A percentile compares a stretch with the other conserved stretches of the same genome.
Conservation (phyloP, 495 filamentous ascomycete species). For the Aspergillus nanangensis region DNA sequence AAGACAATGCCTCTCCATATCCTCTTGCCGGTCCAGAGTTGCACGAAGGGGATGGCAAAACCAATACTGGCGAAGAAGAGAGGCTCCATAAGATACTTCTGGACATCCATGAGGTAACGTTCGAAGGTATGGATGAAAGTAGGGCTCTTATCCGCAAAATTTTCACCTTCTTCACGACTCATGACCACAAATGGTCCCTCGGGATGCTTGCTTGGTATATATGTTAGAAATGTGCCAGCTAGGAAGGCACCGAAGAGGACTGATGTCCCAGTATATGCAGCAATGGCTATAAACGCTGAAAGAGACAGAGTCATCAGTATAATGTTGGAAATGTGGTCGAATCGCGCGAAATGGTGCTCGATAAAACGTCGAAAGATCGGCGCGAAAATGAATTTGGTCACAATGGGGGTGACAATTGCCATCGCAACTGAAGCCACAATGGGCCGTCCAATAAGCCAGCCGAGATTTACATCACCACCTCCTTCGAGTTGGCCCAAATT, state of each 20-base stretch:
- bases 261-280: constrained; percentile 59
- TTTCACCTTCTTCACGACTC: constrained; percentile 29
- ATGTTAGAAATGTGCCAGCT: constrained; percentile 56
- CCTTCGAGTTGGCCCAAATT: constrained; percentile 31
- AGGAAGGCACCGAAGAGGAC: constrained; percentile 64
- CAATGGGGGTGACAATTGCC: constrained; percentile 40
- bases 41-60: constrained; percentile 67
- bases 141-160: constrained; percentile 37
- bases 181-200: constrained; percentile 30
- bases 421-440: constrained; percentile 54
- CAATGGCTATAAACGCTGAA: constrained; percentile 45
- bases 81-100: constrained; percentile 57
- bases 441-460: constrained; percentile 46
- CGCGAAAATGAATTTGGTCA: constrained; percentile 42
- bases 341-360: constrained; percentile 27
- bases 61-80: constrained; percentile 73
- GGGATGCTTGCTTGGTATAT: constrained; percentile 29
- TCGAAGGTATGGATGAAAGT: constrained; percentile 34
- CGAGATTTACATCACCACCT: constrained; percentile 27
- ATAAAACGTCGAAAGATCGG: constrained; percentile 35
- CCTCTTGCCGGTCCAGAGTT: constrained; percentile 56
- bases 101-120: constrained; percentile 25
- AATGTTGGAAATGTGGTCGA: constrained; percentile 28
- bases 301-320: constrained; percentile 38
- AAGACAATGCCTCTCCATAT: constrained; percentile 72